These are phyloP conservation scores for Ceratobasidium sp. DNA, from an alignment of 1,284 basidiomycete genomes.

Conservation along the genomic window DNA sequence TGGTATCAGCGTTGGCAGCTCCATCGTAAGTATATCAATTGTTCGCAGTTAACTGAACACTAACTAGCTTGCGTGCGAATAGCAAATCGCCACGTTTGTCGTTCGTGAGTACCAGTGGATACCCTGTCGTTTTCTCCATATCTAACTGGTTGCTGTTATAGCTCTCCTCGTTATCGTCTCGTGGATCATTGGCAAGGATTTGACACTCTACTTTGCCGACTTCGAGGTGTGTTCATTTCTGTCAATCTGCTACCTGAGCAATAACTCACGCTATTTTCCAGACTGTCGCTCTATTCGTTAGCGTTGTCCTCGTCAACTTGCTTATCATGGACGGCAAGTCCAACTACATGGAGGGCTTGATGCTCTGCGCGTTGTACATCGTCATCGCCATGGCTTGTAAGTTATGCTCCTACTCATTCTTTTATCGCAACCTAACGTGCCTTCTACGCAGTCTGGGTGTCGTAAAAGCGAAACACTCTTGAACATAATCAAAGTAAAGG, in stretches of 20 bases:
- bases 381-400: slow-evolving; percentile 68
- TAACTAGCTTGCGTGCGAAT: slow-evolving; percentile 27
- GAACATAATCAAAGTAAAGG: too few relatives aligned
- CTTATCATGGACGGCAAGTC: slow-evolving; percentile 82
- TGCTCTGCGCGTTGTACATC: slow-evolving; percentile 72
- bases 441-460: slow-evolving; percentile 44
- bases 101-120: slow-evolving; percentile 64
- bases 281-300: slow-evolving; percentile 86
- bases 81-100: slow-evolving; percentile 92
- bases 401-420: slow-evolving; percentile 45
- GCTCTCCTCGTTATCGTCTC: slow-evolving; percentile 38
- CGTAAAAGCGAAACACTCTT: too few relatives aligned
- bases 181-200: slow-evolving; percentile 71
- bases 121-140: not conserved
- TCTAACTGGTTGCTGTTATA: slow-evolving; percentile 15
- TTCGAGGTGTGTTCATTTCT: slow-evolving; percentile 67
- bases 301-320: slow-evolving; percentile 83
- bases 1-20: slow-evolving; percentile 89
- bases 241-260: not conserved
- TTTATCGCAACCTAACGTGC: not conserved
- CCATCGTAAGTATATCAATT: slow-evolving; percentile 81
- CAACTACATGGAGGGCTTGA: slow-evolving; percentile 89
- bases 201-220: slow-evolving; percentile 85
- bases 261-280: slow-evolving; percentile 54
- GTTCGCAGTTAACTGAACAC: slow-evolving; percentile 18